Evolutionary conservation across 805 yeast species (phyloP).

Genomic region (Yarrowia osloensis): DNA sequence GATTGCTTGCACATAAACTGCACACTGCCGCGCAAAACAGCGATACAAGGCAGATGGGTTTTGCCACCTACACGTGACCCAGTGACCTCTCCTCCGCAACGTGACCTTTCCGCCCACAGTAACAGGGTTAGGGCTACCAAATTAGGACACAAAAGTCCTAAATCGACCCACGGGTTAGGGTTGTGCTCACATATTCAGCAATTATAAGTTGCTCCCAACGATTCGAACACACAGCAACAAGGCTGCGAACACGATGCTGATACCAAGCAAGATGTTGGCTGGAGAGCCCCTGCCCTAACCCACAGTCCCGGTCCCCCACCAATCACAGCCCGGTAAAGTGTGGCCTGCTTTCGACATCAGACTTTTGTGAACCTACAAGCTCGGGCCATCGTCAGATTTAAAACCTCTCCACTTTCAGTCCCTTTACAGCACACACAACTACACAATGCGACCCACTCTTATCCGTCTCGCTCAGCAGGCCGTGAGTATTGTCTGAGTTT

Average conservation of each 20-base stretch:
- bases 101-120: too few relatives aligned
- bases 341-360: constrained; percentile 29
- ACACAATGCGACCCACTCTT: constrained; percentile 31
- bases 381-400: constrained; percentile 18
- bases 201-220: neutral
- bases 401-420: constrained; percentile 15
- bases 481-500: neutral
- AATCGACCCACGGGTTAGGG: neutral
- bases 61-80: too few relatives aligned
- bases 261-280: neutral
- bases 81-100: too few relatives aligned
- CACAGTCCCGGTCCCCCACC: neutral
- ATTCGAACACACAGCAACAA: constrained; percentile 9
- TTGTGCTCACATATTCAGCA: neutral
- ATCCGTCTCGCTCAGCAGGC: constrained; percentile 30
- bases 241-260: neutral
- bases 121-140: neutral
- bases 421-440: neutral
- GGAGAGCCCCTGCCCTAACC: neutral
- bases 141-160: neutral
- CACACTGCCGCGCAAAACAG: neutral
- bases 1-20: neutral
- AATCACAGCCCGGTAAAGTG: constrained; percentile 15
- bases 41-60: neutral
- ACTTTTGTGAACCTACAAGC: constrained; percentile 26